Evolutionary conservation across 305 asterid genomes (phyloP).

Genomic region (Solanum hybrid): DNA sequence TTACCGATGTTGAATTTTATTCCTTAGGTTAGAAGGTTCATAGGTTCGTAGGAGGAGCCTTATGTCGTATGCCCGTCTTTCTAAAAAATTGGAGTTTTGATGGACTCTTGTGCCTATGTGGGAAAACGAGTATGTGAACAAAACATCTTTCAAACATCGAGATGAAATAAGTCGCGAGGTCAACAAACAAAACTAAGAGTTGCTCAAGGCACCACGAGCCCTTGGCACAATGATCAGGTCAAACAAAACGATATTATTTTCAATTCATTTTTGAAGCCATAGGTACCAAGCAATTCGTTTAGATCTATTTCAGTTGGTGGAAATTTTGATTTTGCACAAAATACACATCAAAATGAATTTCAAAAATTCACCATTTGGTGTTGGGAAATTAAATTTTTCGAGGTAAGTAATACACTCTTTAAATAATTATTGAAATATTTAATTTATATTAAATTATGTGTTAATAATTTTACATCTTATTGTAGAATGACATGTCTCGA

Average conservation of each 20-base stretch:
- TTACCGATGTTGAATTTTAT: accelerated
- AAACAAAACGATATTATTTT: no score
- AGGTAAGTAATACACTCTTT: no score
- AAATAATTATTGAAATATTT: no score
- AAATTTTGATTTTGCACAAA: no score
- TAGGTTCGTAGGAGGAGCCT: neutral
- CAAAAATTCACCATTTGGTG: no score
- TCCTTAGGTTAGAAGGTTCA: neutral
- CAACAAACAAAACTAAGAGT: neutral
- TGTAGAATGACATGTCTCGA: no score
- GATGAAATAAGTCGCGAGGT: accelerated
- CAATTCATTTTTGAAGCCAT: neutral
- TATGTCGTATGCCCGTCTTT: no score
- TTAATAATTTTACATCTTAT: no score
- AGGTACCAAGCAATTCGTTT: neutral
- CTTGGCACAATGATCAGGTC: neutral
- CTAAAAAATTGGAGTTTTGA: no score
- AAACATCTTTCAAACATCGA: neutral
- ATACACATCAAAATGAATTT: no score
- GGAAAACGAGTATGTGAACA: neutral
- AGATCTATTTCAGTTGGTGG: accelerated
- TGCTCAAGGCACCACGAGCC: neutral
- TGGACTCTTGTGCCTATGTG: neutral
- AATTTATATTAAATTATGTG: no score
- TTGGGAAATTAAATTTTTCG: accelerated